phyloP scores from a whole-genome alignment of 2,329 filamentous ascomycete genomes.

The Lasiodiplodia theobromae region DNA sequence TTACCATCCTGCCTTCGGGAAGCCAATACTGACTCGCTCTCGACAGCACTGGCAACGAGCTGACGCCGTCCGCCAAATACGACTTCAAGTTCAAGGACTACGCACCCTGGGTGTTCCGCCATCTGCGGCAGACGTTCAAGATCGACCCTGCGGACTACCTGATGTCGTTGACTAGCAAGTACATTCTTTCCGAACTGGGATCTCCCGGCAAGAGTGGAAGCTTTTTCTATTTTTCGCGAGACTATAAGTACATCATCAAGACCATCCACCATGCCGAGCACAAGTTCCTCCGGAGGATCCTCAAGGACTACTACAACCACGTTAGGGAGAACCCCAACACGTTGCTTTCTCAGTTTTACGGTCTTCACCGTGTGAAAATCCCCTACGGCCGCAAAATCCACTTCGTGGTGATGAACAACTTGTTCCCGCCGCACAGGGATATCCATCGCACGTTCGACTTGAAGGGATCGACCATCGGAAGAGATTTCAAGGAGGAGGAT shows the following conservation, averaged over 20 bases:
- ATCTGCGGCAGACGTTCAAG: constrained; percentile 84
- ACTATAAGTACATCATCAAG: constrained; percentile 99
- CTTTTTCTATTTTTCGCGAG: constrained; percentile 99
- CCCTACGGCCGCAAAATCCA: constrained; percentile 98
- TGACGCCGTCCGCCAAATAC: constrained; percentile 97
- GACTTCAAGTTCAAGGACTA: constrained; percentile 99
- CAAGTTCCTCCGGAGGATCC: constrained; percentile 82
- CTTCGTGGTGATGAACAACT: constrained; percentile 99
- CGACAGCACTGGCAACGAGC: constrained; percentile 85
- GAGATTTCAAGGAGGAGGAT: constrained; percentile 89
- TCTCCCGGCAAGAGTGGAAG: constrained; percentile 98
- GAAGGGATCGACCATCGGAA: constrained; percentile 93
- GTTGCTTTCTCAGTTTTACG: constrained; percentile 96
- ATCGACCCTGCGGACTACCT: constrained; percentile 97
- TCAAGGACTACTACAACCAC: constrained; percentile 93
- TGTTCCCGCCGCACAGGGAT: constrained; percentile 95
- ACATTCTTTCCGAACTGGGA: constrained; percentile 95
- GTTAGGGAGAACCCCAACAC: constrained; percentile 95
- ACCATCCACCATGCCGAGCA: constrained; percentile 97
- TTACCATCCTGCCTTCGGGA: constrained; percentile 14
- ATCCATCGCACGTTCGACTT: constrained; percentile 97
- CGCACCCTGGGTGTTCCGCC: constrained; percentile 98
- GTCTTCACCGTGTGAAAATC: constrained; percentile 96
- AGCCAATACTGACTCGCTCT: constrained; percentile 14
- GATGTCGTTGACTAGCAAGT: constrained; percentile 97